These are phyloP conservation scores for Mycena haematopus DNA, from an alignment of 768 basidiomycete genomes.

Conservation along the genomic window DNA sequence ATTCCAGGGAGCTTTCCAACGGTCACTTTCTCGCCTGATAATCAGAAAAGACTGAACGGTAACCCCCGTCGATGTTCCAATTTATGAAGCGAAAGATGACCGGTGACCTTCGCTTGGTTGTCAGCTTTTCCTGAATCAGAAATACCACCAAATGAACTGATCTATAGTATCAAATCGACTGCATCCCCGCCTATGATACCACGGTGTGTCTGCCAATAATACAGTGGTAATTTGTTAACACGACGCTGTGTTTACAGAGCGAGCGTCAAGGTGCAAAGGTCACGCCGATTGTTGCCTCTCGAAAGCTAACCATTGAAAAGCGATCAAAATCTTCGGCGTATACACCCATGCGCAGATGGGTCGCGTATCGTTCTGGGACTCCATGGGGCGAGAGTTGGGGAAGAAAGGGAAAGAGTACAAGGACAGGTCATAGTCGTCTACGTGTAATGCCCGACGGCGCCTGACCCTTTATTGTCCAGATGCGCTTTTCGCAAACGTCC, in stretches of 20 bases:
- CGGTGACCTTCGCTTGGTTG: constrained; percentile 55
- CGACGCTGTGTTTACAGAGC: constrained; percentile 10
- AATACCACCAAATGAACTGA: background rate
- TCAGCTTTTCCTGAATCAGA: constrained; percentile 34
- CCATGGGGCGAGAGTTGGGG: constrained; percentile 47
- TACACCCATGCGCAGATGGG: constrained; percentile 56
- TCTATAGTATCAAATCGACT: constrained; percentile 33
- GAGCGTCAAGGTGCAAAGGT: constrained; percentile 31
- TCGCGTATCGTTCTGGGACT: constrained; percentile 50
- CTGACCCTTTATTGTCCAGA: constrained; percentile 35
- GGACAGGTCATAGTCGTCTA: constrained; percentile 44
- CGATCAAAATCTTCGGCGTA: constrained; percentile 56
- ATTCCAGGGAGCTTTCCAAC: constrained; percentile 67
- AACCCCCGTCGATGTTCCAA: constrained; percentile 53
- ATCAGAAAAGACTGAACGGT: constrained; percentile 65
- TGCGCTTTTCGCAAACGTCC: constrained; percentile 52
- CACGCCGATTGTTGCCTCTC: background rate
- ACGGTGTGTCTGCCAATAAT: constrained; percentile 31
- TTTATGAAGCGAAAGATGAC: constrained; percentile 77
- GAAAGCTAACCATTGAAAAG: constrained; percentile 27
- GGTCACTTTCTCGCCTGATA: constrained; percentile 74
- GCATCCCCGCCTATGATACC: constrained; percentile 27
- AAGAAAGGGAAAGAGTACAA: constrained; percentile 59
- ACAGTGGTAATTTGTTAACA: background rate
- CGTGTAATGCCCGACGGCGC: background rate